A percentile compares a stretch with the other conserved stretches of the same genome.
These are phyloP conservation scores for Onygenales sp. DNA, from an alignment of 2,329 filamentous ascomycete genomes.

Conservation along the genomic window DNA sequence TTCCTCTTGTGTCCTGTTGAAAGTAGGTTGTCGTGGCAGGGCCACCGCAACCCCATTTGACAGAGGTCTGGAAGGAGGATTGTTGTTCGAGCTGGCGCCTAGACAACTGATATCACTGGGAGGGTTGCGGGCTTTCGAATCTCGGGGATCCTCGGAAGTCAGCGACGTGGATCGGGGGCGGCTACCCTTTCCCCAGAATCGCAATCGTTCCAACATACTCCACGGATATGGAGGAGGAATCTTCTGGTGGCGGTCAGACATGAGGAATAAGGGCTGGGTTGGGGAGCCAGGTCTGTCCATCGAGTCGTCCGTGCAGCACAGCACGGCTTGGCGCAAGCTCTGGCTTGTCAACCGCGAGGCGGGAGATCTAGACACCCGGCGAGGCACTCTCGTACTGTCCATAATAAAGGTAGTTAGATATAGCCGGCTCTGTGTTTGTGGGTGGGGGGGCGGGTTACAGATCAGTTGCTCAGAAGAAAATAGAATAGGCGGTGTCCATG, in stretches of 20 bases:
- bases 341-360: conserved; percentile 20
- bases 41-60: not conserved
- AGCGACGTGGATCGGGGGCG: conserved; percentile 21
- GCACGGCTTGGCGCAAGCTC: conserved; percentile 15
- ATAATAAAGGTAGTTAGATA: conserved; percentile 18
- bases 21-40: conserved; percentile 16
- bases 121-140: conserved; percentile 4
- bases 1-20: conserved; percentile 32
- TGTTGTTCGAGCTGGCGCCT: conserved; percentile 7
- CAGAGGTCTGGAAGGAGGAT: conserved; percentile 12
- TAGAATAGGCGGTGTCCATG: conserved; percentile 1
- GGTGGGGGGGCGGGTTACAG: not conserved
- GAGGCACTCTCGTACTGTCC: conserved; percentile 24
- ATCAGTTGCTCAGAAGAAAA: not conserved
- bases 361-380: conserved; percentile 25
- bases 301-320: conserved; percentile 33
- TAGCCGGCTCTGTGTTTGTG: not conserved
- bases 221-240: conserved; percentile 26
- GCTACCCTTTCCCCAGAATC: conserved; percentile 32
- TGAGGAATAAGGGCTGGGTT: conserved; percentile 23
- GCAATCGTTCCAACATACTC: conserved; percentile 39
- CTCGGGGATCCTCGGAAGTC: not conserved
- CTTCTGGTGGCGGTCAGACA: conserved; percentile 21
- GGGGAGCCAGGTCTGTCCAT: conserved; percentile 29
- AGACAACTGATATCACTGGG: conserved; percentile 4